Conservation (phyloP, 352 stramenopile genomes). For the Peronospora farinosa region DNA sequence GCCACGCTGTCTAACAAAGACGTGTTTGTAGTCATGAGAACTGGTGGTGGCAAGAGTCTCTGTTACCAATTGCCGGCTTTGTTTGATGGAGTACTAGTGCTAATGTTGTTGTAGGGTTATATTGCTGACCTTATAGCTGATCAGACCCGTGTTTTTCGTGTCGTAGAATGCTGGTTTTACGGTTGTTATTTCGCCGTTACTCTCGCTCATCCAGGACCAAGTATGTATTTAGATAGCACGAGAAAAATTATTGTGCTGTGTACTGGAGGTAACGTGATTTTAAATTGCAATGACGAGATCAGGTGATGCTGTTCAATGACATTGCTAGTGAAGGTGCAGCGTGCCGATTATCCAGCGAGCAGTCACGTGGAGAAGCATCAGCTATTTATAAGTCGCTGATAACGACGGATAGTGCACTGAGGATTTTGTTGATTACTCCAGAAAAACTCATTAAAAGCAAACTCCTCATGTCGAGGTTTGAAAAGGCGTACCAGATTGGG, state of each 20-base stretch:
- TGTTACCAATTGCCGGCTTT: constrained; percentile 88
- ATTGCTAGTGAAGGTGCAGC: constrained; percentile 53
- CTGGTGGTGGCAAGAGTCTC: constrained; percentile 79
- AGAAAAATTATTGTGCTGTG: not conserved
- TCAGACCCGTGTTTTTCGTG: not conserved
- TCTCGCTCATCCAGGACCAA: constrained; percentile 92
- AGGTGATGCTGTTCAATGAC: constrained; percentile 70
- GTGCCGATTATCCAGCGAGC: constrained; percentile 46
- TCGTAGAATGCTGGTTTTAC: constrained; percentile 60
- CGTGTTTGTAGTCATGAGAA: constrained; percentile 91
- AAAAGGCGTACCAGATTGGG: constrained; percentile 77
- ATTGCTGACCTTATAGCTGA: not conserved
- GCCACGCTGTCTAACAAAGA: constrained; percentile 83
- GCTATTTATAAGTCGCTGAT: constrained; percentile 81
- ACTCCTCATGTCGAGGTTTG: constrained; percentile 85
- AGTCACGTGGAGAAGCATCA: constrained; percentile 43
- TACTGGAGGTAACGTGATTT: not conserved
- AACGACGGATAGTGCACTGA: constrained; percentile 47
- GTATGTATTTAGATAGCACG: constrained; percentile 15
- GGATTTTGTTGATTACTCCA: constrained; percentile 88
- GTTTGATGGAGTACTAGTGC: constrained; percentile 41
- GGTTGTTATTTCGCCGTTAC: constrained; percentile 88
- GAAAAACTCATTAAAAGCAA: constrained; percentile 90
- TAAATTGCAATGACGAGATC: not conserved
- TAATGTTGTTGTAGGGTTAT: not conserved